phyloP scores from a whole-genome alignment of 768 basidiomycete species.

The Ramaria rubella region DNA sequence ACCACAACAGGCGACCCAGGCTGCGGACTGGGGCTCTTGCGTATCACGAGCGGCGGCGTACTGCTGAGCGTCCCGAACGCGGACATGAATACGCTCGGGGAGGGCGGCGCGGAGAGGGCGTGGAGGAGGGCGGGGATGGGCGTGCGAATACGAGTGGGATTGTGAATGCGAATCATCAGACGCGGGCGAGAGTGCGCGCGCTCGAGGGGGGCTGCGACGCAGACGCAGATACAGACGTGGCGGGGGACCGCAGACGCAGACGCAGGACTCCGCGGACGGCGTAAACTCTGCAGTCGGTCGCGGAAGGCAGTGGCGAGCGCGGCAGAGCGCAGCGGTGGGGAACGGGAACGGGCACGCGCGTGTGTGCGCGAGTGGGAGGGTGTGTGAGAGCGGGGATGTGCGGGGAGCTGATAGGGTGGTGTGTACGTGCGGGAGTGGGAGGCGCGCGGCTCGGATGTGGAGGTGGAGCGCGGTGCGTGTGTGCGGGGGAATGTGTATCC shows the following conservation, averaged over 20 bases:
- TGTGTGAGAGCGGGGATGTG: background rate
- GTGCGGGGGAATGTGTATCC: background rate
- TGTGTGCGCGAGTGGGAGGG: background rate
- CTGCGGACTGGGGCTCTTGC: background rate
- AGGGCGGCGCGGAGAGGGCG: slow-evolving; percentile 6
- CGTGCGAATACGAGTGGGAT: no score
- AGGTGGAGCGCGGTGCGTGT: no score
- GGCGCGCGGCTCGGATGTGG: no score
- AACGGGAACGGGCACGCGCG: no score
- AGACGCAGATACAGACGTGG: no score
- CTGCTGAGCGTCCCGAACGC: background rate
- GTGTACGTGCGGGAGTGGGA: background rate
- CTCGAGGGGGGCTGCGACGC: background rate
- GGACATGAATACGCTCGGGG: no score
- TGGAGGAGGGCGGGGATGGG: background rate
- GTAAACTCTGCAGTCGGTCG: no score
- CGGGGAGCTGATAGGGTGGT: background rate
- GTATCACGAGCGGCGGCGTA: background rate
- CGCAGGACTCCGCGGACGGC: no score
- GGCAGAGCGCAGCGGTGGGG: no score
- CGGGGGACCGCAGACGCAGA: no score
- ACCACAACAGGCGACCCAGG: slow-evolving; percentile 3
- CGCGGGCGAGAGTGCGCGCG: background rate
- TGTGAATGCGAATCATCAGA: no score
- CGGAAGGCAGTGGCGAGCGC: no score